Percentiles rank a stretch among this genome's conserved stretches.
Evolutionary conservation across 2,329 filamentous ascomycete species (phyloP).

Genomic region (Talaromyces piceae): DNA sequence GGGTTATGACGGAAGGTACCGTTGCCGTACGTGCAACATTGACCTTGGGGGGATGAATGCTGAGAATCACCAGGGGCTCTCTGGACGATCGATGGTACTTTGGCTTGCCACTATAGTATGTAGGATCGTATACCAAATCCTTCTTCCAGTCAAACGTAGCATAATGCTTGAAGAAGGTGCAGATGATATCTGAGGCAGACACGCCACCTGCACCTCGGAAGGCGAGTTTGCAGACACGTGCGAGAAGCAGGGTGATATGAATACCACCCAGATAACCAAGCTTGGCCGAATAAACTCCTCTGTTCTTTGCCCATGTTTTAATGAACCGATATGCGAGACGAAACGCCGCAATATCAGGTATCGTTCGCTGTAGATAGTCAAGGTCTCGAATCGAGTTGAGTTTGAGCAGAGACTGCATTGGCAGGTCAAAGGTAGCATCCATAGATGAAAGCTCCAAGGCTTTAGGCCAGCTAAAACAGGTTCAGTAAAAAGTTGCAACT

Average conservation of each 20-base stretch:
- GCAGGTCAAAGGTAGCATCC: constrained; percentile 50
- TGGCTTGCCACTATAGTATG: constrained; percentile 37
- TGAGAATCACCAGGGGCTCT: constrained; percentile 57
- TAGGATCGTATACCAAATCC: constrained; percentile 52
- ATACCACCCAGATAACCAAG: constrained; percentile 61
- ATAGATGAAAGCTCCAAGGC: constrained; percentile 38
- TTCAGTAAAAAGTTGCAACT: not conserved
- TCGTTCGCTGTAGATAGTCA: constrained; percentile 51
- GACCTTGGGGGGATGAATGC: constrained; percentile 54
- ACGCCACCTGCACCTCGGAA: constrained; percentile 28
- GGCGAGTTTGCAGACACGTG: constrained; percentile 52
- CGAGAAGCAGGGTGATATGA: constrained; percentile 56
- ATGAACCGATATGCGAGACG: constrained; percentile 53
- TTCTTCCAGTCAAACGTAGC: constrained; percentile 52
- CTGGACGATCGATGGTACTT: constrained; percentile 48
- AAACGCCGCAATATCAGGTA: constrained; percentile 54
- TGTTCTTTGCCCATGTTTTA: constrained; percentile 54
- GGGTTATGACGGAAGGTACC: constrained; percentile 43
- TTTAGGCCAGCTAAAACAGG: constrained; percentile 27
- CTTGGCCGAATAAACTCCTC: constrained; percentile 57
- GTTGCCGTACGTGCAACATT: constrained; percentile 54
- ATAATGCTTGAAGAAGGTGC: constrained; percentile 58
- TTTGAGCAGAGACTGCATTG: constrained; percentile 51
- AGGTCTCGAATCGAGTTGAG: constrained; percentile 59
- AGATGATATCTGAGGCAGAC: constrained; percentile 46